Evolutionary conservation across 352 stramenopile genomes (phyloP), one percentile per base, ranked within the genome.

Genomic region (Globisporangium middletonii): DNA sequence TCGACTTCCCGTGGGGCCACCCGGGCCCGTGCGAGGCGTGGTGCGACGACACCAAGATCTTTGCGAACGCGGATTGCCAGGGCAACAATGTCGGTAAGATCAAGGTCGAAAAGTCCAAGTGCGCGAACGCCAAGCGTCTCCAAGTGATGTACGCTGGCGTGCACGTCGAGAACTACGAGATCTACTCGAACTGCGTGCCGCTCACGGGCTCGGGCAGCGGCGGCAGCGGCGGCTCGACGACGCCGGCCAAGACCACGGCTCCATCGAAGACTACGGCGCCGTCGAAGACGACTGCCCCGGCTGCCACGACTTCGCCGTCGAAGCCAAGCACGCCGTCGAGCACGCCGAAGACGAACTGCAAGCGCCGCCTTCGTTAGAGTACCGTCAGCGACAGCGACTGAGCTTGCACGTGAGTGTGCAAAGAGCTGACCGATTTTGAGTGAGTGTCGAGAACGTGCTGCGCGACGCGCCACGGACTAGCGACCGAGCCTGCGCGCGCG

Each of bases 1-100:
- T 68, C 46, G 57, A 68, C 52, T 68, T 68, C 52, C 62, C 62
- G 23, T 64, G 62, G 62, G 41, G 41, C 48, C 62, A 68, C 57
- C 38, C n/a, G 8, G 57, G 62, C 23, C 50, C 57, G 16, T 68
- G 62, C 19, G 62, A 62, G 16, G 62, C 51, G 28, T 68, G 60
- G 57, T 68, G 62, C 27, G 62, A 68, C 47, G 53, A 68, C 42
- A 56, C 38, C 9, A 27, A 47, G 37, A 58, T 68, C 48, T 68
- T 64, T 57, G 42, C 50, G 26, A 19, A 64, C n/a, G 52, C 53
- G 16, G 48, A 68, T 27, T 68, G 62, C 62, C 46, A 54, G 26
- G 57, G 44, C 48, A 64, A 68, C 62, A 58, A 48, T 8, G 47
- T 68, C 43, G 62, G 61, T 27, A 68, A 64, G 51, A 60, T 64